Evolutionary conservation across 768 basidiomycete species (phyloP).

Genomic region (Xerocomus brunneocitrinus): DNA sequence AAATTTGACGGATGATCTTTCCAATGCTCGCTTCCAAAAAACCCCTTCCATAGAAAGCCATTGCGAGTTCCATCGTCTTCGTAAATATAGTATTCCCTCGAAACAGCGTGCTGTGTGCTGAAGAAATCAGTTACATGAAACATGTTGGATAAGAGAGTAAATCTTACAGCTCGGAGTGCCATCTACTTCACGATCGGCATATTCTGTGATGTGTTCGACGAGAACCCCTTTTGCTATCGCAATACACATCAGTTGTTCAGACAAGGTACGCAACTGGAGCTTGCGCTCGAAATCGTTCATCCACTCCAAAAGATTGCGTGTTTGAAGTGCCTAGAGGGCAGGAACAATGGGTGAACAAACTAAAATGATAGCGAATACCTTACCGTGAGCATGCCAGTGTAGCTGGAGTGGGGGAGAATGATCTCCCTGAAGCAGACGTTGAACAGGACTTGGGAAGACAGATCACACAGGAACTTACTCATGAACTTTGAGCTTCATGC

Average conservation of each 20-base stretch:
- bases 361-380: slow-evolving; percentile 12
- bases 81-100: slow-evolving; percentile 64
- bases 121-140: neutral
- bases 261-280: slow-evolving; percentile 60
- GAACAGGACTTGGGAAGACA: slow-evolving; percentile 5
- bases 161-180: slow-evolving; percentile 59
- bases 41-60: slow-evolving; percentile 74
- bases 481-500: slow-evolving; percentile 66
- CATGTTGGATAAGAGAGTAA: neutral
- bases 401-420: slow-evolving; percentile 64
- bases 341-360: neutral
- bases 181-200: slow-evolving; percentile 68
- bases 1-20: slow-evolving; percentile 60
- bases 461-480: slow-evolving; percentile 49
- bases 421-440: slow-evolving; percentile 53
- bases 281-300: slow-evolving; percentile 65
- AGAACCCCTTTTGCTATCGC: slow-evolving; percentile 64
- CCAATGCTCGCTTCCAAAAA: slow-evolving; percentile 84
- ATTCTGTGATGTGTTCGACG: slow-evolving; percentile 63
- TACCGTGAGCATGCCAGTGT: slow-evolving; percentile 58
- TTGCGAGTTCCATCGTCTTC: slow-evolving; percentile 74
- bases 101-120: slow-evolving; percentile 76
- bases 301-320: slow-evolving; percentile 70
- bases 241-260: slow-evolving; percentile 59
- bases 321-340: slow-evolving; percentile 33